These are phyloP conservation scores for Saccharum hybrid DNA, from an alignment of 202 grass and related monocot genomes.

Conservation along the genomic window DNA sequence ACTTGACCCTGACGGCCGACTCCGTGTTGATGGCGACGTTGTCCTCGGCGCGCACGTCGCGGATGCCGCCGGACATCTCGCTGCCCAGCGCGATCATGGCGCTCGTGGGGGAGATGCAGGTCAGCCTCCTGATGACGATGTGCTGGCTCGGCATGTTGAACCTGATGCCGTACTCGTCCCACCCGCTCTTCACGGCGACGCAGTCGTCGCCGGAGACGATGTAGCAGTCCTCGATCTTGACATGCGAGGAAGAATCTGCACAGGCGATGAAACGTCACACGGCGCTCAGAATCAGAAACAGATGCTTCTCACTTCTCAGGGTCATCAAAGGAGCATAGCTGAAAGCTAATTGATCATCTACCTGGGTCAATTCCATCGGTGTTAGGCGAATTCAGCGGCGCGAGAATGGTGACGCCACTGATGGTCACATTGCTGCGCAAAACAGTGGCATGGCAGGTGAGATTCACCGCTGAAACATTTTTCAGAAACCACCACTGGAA, in stretches of 20 bases:
- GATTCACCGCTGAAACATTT: background rate
- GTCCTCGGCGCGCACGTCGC: constrained; percentile 67
- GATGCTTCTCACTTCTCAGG: background rate
- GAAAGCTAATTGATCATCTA: constrained; percentile 6
- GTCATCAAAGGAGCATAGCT: background rate
- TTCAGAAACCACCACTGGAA: background rate
- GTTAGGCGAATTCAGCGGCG: constrained; percentile 73
- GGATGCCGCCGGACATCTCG: constrained; percentile 95
- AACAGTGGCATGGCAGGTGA: background rate
- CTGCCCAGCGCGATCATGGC: constrained; percentile 93
- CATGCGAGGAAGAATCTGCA: constrained; percentile 80
- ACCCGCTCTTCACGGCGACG: constrained; percentile 85
- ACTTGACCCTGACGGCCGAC: constrained; percentile 90
- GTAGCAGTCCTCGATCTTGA: constrained; percentile 92
- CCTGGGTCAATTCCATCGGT: constrained; percentile 92
- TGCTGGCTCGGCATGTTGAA: constrained; percentile 84
- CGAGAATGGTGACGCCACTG: constrained; percentile 76
- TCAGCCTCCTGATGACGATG: constrained; percentile 74
- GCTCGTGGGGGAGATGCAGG: constrained; percentile 89
- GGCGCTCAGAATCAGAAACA: background rate
- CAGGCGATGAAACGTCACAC: background rate
- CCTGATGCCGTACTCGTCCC: constrained; percentile 87
- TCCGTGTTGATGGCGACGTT: constrained; percentile 83
- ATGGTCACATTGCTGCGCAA: constrained; percentile 78
- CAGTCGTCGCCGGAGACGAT: constrained; percentile 95